A percentile compares a stretch with the other conserved stretches of the same genome.
These are phyloP conservation scores for Voacanga thouarsii DNA, from an alignment of 257 asterid species.

Conservation along the genomic window DNA sequence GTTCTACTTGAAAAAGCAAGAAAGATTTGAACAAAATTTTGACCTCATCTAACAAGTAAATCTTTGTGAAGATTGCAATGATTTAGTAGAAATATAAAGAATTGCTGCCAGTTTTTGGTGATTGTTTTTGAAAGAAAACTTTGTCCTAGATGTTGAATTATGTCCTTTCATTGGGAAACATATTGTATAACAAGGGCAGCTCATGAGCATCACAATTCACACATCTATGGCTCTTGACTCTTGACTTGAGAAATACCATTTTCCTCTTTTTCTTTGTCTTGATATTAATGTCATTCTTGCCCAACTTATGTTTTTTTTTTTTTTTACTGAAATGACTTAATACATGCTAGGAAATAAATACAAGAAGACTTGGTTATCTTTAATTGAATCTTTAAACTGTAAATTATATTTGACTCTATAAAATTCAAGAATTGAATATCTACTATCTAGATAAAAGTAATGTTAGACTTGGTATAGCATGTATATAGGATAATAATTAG, in stretches of 20 bases:
- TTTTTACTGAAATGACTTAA: constrained; percentile 26
- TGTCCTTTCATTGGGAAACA: constrained; percentile 46
- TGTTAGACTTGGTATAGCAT: too few species aligned
- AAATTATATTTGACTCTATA: too few species aligned
- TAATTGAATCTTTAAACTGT: too few species aligned
- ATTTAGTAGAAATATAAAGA: constrained; percentile 20
- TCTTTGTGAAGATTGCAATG: constrained; percentile 1
- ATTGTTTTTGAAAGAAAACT: constrained; percentile 30
- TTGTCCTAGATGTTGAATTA: constrained; percentile 12
- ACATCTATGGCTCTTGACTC: constrained; percentile 1
- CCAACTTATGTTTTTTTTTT: constrained; percentile 21
- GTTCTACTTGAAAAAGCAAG: constrained; percentile 24
- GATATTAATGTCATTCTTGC: constrained; percentile 20
- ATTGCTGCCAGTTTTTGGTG: constrained; percentile 27
- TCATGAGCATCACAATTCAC: constrained; percentile 4
- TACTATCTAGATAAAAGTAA: too few species aligned
- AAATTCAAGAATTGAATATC: too few species aligned
- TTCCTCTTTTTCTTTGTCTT: constrained; percentile 13
- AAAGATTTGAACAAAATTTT: constrained; percentile 22
- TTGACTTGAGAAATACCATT: constrained; percentile 14
- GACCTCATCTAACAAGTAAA: constrained; percentile 28
- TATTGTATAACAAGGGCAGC: constrained; percentile 11
- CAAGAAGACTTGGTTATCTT: too few species aligned
- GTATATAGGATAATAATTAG: too few species aligned
- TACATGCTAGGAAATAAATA: not conserved